Evolutionary conservation across 2,329 filamentous ascomycete species (phyloP), one percentile per base, ranked within the genome.

Genomic region (Exophiala phaeomuriformis): DNA sequence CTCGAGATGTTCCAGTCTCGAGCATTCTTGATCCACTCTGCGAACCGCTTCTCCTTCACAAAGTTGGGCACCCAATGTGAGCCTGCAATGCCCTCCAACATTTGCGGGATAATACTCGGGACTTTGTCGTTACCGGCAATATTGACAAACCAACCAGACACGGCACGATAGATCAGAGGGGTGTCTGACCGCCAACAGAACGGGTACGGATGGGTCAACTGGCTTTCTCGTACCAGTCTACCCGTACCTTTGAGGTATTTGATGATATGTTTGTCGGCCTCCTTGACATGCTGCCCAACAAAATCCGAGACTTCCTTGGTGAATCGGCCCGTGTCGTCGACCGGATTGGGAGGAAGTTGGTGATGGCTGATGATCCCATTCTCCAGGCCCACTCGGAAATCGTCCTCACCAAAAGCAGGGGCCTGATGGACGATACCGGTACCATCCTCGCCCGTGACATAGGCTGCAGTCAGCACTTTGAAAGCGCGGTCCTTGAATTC

Each of bases 1-100:
- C 89, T 78, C 47, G 87, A 90, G 29, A 95, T 85, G 65, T 93
- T 93, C 89, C 89, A 95, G 69, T 95, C 89, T 55, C 85, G 82
- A 6, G 89, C 88, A 65, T 89, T 89, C 52, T 78, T 76, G 57
- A 95, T 88, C 89, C 89, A 95, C 70, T 83, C 89, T 43, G 83
- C 81, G 64, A 95, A 95, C 2, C 89, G 83, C 67, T 86, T 87
- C 66, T 93, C 88, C 68, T 93, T 94, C 58, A 95, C 88, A 63
- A 87, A 86, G 1, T 78, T 80, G 1, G 89, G 89, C 0, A 91
- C 87, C 89, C 89, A 95, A 65, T 90, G 86, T 10, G 88, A 90
- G 12, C 80, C 79, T 64, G 90, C 82, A 51, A 95, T 88, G 64
- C 90, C 90, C 63, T 86, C 78, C 10, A 95, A 75, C 84, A 95